These are phyloP conservation scores for Tetratostichococcus sp. DNA, from an alignment of 139 green algal species.

Conservation along the genomic window DNA sequence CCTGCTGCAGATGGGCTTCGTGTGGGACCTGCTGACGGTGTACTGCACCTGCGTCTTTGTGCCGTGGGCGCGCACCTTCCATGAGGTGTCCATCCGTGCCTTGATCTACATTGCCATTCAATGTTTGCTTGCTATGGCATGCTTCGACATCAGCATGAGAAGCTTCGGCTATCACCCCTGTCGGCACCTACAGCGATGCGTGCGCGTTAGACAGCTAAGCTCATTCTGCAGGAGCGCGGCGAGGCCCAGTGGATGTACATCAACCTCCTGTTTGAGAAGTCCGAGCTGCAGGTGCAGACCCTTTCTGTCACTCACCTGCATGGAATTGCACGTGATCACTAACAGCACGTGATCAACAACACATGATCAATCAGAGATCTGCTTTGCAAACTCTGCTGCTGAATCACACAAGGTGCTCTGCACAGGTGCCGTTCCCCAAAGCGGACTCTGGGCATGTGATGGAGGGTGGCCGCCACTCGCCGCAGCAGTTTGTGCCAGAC, in stretches of 20 bases:
- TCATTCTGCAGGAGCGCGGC: background rate
- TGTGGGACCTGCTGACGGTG: slow-evolving; percentile 22
- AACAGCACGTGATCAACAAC: no score
- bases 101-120: no score
- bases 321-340: no score
- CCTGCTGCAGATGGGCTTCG: slow-evolving; percentile 13
- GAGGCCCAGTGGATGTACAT: slow-evolving; percentile 36
- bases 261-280: slow-evolving; percentile 39
- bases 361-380: no score
- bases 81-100: slow-evolving; percentile 1
- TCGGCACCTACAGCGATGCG: no score
- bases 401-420: background rate
- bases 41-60: slow-evolving; percentile 25
- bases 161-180: no score
- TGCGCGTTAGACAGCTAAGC: no score
- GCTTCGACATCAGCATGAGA: background rate
- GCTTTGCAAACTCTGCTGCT: no score
- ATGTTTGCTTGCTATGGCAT: no score
- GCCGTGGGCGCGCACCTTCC: slow-evolving; percentile 12
- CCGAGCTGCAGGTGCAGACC: slow-evolving; percentile 8
- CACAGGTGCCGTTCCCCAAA: background rate
- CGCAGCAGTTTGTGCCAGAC: background rate
- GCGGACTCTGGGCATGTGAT: background rate
- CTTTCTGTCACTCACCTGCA: no score
- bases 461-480: background rate